Conservation (phyloP, 2,329 filamentous ascomycete species). For the Xylariaceae sp. region DNA sequence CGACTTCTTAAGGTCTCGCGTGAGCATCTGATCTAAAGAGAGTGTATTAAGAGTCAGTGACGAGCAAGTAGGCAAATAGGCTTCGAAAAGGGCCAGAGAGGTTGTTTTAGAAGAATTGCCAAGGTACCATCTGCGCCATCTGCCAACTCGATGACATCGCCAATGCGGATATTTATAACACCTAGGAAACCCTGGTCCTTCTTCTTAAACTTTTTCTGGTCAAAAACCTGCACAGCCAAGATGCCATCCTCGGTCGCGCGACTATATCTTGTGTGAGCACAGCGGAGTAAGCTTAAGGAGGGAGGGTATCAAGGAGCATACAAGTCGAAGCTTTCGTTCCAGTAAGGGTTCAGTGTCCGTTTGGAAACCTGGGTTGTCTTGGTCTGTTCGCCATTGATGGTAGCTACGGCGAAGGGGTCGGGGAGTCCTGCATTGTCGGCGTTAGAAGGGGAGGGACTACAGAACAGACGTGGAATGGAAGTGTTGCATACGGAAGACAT, state of each 20-base stretch:
- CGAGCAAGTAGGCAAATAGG: too few species aligned
- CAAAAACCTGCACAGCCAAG: conserved; percentile 96
- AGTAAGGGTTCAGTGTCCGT: conserved; percentile 98
- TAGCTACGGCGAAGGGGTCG: conserved; percentile 96
- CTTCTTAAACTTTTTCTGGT: conserved; percentile 99
- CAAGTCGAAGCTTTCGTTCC: conserved; percentile 99
- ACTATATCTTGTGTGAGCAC: conserved; percentile 57
- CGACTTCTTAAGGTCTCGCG: conserved; percentile 94
- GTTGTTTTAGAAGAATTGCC: conserved; percentile 35
- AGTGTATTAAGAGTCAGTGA: too few species aligned
- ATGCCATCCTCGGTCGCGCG: conserved; percentile 94
- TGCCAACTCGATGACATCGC: conserved; percentile 90
- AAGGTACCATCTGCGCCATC: conserved; percentile 84
- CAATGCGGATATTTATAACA: conserved; percentile 95
- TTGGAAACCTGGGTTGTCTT: conserved; percentile 98
- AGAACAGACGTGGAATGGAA: not conserved
- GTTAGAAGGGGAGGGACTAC: not conserved
- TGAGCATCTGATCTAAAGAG: conserved; percentile 92
- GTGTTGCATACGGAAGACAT: conserved; percentile 88
- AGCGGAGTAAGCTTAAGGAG: conserved; percentile 26
- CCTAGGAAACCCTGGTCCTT: conserved; percentile 99
- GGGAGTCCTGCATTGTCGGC: conserved; percentile 74
- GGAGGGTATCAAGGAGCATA: conserved; percentile 56
- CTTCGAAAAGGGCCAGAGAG: too few species aligned
- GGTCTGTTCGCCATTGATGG: conserved; percentile 96